A percentile compares a stretch with the other conserved stretches of the same genome.
These are phyloP conservation scores for Euptelea pleiosperma DNA, from an alignment of 164 flowering plant genomes.

Conservation along the genomic window DNA sequence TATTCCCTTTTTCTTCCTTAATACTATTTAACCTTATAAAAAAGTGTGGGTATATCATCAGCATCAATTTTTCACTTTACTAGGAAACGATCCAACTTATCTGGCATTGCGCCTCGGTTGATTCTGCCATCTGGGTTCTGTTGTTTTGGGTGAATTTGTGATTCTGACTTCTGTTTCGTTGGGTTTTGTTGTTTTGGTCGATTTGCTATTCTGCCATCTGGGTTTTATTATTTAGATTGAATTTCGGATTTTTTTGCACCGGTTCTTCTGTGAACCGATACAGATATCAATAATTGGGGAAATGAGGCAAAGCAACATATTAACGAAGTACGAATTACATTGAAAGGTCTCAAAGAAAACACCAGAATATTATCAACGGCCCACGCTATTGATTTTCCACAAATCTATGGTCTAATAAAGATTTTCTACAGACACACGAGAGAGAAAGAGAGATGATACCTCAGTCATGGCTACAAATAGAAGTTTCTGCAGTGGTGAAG, in stretches of 20 bases:
- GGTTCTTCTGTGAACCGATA: not conserved
- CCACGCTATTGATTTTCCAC: not conserved
- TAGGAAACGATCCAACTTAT: no score
- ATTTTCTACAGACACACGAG: not conserved
- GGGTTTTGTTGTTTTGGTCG: not conserved
- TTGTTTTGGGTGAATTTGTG: not conserved
- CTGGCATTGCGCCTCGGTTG: no score
- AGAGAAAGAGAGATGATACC: slow-evolving; percentile 19
- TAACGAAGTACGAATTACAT: not conserved
- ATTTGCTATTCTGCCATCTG: not conserved
- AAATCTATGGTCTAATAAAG: not conserved
- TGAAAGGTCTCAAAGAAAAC: not conserved
- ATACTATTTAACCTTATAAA: no score
- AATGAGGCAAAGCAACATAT: not conserved
- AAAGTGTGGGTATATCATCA: no score
- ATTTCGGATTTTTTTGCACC: not conserved
- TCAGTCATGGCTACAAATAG: slow-evolving; percentile 41
- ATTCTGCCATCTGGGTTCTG: not conserved
- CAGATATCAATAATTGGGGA: not conserved
- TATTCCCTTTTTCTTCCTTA: no score
- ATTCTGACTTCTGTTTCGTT: not conserved
- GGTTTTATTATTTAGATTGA: not conserved
- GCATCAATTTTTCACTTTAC: no score
- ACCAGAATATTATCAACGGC: not conserved
- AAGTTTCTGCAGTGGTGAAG: not conserved